Evolutionary conservation across 2,329 filamentous ascomycete genomes (phyloP), one percentile per base, ranked within the genome.

Genomic region (Penicillium sp.): DNA sequence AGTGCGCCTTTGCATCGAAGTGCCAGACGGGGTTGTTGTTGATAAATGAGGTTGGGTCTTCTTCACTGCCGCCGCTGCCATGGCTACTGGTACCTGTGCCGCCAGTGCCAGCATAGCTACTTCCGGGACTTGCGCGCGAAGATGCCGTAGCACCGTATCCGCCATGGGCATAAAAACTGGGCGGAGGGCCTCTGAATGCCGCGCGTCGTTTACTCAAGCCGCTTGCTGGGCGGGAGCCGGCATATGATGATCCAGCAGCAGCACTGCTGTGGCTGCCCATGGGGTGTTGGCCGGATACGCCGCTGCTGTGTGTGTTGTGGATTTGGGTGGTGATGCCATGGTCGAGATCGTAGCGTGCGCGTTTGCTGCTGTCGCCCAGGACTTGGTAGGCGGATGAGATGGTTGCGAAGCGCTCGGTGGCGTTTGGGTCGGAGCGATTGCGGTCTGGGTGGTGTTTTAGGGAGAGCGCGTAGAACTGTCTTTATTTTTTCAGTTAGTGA

Each of bases 381-480:
- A 89, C 74, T 57, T 84, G 80, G 79, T 96, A 97, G 64, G 92
- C 91, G 70, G 94, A 88, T 69, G 85, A 88, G 70, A 97, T 88
- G 64, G 84, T 82, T 72, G 91, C 85, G 80, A 96, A 99, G 69
- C 87, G 89, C 57, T 83, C 77, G 3, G 86, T 80, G 60, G 92
- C 89, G 58, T 76, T 70, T 4, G 89, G 88, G 73, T 96, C 88
- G 64, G 82, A 69, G 59, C 82, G 90, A 79, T 97, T 95, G 70
- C 86, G 85, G 80, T 99, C 94, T 1, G 94, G 94, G 74, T 99
- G 94, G 81, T 96, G 88, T 54, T 82, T 77, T 75, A 97, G 96
- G 68, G 91, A 96, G 71, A 97, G 89, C 60, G 82, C 75, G 81
- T 97, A 97, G 83, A 97, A 99, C 70, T 84, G 76, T 64, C 77